phyloP scores from a whole-genome alignment of 2,329 filamentous ascomycete species.

The Penicillium occitanis region DNA sequence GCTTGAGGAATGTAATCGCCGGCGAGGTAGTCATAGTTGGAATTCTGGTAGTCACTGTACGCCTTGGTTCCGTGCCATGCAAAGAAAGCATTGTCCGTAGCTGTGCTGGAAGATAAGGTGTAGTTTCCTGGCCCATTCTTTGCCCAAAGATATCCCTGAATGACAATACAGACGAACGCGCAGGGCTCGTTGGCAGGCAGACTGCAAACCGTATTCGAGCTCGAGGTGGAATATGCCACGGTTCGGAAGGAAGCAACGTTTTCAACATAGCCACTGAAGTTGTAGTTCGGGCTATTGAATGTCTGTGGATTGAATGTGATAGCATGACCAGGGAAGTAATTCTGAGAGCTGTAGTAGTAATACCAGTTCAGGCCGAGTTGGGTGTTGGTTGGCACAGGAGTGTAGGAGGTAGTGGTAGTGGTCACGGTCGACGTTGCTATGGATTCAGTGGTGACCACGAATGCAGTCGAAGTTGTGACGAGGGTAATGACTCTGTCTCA shows the following conservation, averaged over 20 bases:
- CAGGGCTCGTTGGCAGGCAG: background rate
- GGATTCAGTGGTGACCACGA: constrained; percentile 5
- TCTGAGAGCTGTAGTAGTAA: constrained; percentile 11
- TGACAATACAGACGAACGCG: constrained; percentile 1
- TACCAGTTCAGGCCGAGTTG: constrained; percentile 14
- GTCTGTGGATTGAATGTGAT: background rate
- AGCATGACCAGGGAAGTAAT: background rate
- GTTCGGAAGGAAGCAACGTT: constrained; percentile 10
- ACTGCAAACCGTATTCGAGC: background rate
- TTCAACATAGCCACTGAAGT: constrained; percentile 16
- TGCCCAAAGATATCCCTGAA: constrained; percentile 17
- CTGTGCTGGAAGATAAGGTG: background rate
- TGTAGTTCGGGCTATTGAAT: constrained; percentile 16
- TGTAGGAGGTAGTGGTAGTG: constrained; percentile 8
- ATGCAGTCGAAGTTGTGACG: background rate
- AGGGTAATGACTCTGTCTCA: background rate
- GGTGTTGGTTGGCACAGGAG: constrained; percentile 10
- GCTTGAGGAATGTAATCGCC: background rate
- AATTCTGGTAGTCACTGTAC: constrained; percentile 15
- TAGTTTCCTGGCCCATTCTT: constrained; percentile 10
- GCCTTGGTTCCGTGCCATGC: constrained; percentile 17
- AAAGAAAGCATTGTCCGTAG: constrained; percentile 14
- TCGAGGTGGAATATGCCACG: background rate
- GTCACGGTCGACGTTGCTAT: constrained; percentile 5
- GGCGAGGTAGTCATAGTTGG: constrained; percentile 16